phyloP scores from a whole-genome alignment of 768 basidiomycete genomes.

The Lactarius tabidus region DNA sequence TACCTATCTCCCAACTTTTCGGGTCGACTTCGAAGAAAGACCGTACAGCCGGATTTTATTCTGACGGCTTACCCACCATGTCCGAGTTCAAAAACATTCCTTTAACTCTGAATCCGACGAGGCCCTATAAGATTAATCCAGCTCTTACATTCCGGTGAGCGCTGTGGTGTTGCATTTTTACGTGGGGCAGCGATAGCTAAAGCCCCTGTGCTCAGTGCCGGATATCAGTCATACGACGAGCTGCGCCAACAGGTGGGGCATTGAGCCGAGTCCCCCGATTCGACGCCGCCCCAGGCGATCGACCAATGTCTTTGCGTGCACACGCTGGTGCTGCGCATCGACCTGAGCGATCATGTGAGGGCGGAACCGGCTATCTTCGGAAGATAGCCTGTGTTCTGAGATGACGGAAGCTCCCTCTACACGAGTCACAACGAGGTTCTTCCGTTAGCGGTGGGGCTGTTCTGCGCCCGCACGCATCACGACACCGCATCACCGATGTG shows the following conservation, averaged over 20 bases:
- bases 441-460: not conserved
- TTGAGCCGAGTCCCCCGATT: slow-evolving; percentile 71
- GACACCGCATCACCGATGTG: not conserved
- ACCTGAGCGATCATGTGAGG: no score
- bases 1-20: slow-evolving; percentile 68
- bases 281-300: slow-evolving; percentile 86
- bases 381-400: no score
- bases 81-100: slow-evolving; percentile 60
- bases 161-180: not conserved
- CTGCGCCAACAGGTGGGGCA: slow-evolving; percentile 87
- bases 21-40: no score
- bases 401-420: no score
- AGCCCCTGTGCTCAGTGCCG: slow-evolving; percentile 53
- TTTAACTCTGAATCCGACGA: slow-evolving; percentile 56
- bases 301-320: slow-evolving; percentile 41
- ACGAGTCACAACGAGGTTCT: not conserved
- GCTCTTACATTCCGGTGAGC: slow-evolving; percentile 59
- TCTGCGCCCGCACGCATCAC: not conserved
- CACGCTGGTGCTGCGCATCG: no score
- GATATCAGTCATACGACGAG: slow-evolving; percentile 92
- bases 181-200: not conserved
- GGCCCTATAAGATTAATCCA: slow-evolving; percentile 72
- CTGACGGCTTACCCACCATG: slow-evolving; percentile 58
- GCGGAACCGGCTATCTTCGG: not conserved
- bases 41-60: slow-evolving; percentile 49